Evolutionary conservation across 345 rosid species (phyloP).

Genomic region (Cochlearia excelsa): DNA sequence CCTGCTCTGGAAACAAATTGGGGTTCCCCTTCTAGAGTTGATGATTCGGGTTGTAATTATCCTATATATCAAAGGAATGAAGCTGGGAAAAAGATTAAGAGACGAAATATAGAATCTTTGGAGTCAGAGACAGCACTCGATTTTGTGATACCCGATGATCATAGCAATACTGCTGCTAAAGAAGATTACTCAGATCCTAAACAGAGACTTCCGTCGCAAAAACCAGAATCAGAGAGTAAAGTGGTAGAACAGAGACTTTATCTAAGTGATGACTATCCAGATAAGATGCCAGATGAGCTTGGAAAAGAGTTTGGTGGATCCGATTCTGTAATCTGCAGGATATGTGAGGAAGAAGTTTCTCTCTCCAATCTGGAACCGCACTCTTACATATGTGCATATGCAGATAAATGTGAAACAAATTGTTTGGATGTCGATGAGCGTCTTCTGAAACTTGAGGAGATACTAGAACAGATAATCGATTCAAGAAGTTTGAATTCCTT

Average conservation of each 20-base stretch:
- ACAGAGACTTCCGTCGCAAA: constrained; percentile 35
- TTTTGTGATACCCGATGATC: constrained; percentile 33
- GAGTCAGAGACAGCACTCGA: constrained; percentile 34
- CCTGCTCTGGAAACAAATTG: constrained; percentile 71
- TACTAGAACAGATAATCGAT: constrained; percentile 69
- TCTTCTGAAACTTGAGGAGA: constrained; percentile 68
- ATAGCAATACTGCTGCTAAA: constrained; percentile 31
- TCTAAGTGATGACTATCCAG: constrained; percentile 33
- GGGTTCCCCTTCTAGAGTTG: constrained; percentile 42
- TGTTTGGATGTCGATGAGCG: constrained; percentile 69
- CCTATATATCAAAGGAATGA: constrained; percentile 36
- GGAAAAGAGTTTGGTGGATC: constrained; percentile 37
- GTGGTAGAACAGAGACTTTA: constrained; percentile 35
- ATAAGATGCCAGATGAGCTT: constrained; percentile 28
- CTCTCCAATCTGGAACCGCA: constrained; percentile 69
- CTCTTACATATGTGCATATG: constrained; percentile 84
- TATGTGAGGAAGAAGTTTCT: constrained; percentile 76
- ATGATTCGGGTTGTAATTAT: constrained; percentile 41
- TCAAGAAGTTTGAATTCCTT: constrained; percentile 50
- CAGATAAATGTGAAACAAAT: constrained; percentile 75
- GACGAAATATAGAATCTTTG: constrained; percentile 35
- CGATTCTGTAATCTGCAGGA: constrained; percentile 64
- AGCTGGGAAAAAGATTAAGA: constrained; percentile 27
- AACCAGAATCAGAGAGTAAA: constrained; percentile 32
- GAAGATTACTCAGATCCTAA: constrained; percentile 34